Base-by-base conservation (phyloP, 306 rosid genomes). In the Dryas octopetala region DNA sequence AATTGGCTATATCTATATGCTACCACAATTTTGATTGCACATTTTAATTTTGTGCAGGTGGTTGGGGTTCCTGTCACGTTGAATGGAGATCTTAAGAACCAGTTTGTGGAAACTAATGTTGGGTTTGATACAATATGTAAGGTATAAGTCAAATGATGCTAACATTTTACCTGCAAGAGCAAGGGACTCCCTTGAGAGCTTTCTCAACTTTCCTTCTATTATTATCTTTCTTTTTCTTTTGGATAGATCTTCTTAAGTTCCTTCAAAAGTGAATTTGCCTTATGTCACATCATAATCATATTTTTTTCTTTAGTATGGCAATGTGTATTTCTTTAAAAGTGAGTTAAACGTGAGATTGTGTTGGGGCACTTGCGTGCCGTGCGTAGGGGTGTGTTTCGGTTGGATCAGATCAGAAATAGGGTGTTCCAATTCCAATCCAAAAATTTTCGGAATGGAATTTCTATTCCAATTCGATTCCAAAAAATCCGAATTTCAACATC, bases 51-150 rank as follows among this genome's bases (percentile, higher is more conserved):
- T 70, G 79, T 83, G 69, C 81, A 95, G 99, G 97, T 95, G 81
- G 97, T 95, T 81, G 99, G 99, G 19, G 99, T 90, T 81, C 99
- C 99, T 26, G 99, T 95, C 71, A 92, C 99, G 44, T 87, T 92
- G 88, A 92, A 95, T 68, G 99, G 99, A 73, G 99, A 95, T 81
- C 97, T 95, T 67, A 95, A 90, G 85, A 95, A 92, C 86, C 99
- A 95, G 81, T 95, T 95, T 76, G 93, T 95, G 80, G 99, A 95
- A 86, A 81, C 97, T 44, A 90, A 89, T 78, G 99, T 95, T 78
- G 99, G 99, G 59, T 95, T 90, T 84, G 99, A 95, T 78, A 95
- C 99, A 72, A 90, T 95, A 76, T 92, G 96, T 66, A 95, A 95
- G 99, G 99, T 95, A 95, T 46, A 70, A 65, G 43, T 72, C 67